Evolutionary conservation across 2,329 filamentous ascomycete species (phyloP), one percentile per base, ranked within the genome.

Genomic region (Metarhizium humberi): DNA sequence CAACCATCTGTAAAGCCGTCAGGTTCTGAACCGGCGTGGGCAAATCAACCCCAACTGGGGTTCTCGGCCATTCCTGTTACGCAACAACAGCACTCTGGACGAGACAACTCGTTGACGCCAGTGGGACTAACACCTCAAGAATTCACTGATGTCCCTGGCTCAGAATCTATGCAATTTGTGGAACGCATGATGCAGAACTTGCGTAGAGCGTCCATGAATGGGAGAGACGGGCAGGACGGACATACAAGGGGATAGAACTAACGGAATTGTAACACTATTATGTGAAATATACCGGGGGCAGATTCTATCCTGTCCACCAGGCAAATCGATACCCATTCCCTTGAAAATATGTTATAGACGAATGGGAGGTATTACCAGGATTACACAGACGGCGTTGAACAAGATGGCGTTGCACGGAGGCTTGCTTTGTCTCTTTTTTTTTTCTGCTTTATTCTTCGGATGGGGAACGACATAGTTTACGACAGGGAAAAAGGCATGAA

Each of bases 141-240:
- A 16, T 71, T 75, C 51, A 66, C 72, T 2, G 73, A 76, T 54
- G 71, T 74, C 25, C 71, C 75, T 8, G 71, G 69, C 11, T 62
- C 66, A 51, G 75, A 75, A 60, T 75, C 73, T n/a, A 72, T 74
- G 67, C 68, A 74, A 30, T 69, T 81, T 45, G 72, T 81, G 48
- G 77, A 80, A 63, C 73, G 73, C 58, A 76, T 82, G 71, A 75
- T 82, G 71, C 63, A 66, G 47, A 79, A 80, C 58, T 66, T 82
- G 14, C 73, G 73, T 46, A 70, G 73, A 51, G 73, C 72, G 10
- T 70, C 69, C 14, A 49, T 54, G 52, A 58, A 55, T 18, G 54
- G 51, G 20, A 38, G 50, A 20, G 25, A 51, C 38, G 38, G 38
- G 13, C 20, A 6, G 43, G 32, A 8, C 32, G 47, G 32, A 34